Evolutionary conservation across 495 filamentous ascomycete species (phyloP), one percentile per base, ranked within the genome.

Genomic region (Penicillium mononematosum): DNA sequence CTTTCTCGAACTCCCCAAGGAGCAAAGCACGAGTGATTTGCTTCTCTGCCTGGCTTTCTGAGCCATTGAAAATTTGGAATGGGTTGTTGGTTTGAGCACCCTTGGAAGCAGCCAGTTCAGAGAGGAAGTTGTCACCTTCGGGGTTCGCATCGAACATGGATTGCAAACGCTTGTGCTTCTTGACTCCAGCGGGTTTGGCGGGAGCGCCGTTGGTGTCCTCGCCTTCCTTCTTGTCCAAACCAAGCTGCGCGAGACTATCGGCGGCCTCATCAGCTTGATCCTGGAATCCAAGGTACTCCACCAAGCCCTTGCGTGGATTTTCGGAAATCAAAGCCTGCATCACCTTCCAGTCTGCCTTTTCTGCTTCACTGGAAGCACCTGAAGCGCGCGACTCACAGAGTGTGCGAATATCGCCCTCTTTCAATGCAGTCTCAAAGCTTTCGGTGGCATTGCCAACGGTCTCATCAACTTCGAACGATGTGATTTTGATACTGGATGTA

Each of bases 291-390:
- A 99, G 83, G 72, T 94, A 90, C 54, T 92, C 88, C 9, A 91
- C 79, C 47, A 98, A 84, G 61, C 87, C 84, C 67, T 87, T 86
- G 49, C 91, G 82, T 41, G 91, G 88, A 69, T 92, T 89, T 9
- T 83, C 83, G 8, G 91, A 85, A 39, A 91, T 86, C 68, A 98
- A 72, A n/a, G 91, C 89, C 71, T 93, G 85, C 56, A 99, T 87
- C 27, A 96, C 90, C 70, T 87, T 86, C 94, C 94, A 99, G 69
- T 98, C 93, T 14, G 88, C 87, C 78, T 90, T 96, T 68, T 97
- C 94, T 59, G 93, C 89, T 3, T 97, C 93, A 6, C 83, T 89
- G 57, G 81, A 83, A 17, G 92, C 88, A 49, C 82, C 73, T 10
- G 82, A 71, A 42, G 89, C 85, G 58, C 90, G 87, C n/a, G 82